phyloP scores from a whole-genome alignment of 805 yeast species.

The Wickerhamiella qilinensis region DNA sequence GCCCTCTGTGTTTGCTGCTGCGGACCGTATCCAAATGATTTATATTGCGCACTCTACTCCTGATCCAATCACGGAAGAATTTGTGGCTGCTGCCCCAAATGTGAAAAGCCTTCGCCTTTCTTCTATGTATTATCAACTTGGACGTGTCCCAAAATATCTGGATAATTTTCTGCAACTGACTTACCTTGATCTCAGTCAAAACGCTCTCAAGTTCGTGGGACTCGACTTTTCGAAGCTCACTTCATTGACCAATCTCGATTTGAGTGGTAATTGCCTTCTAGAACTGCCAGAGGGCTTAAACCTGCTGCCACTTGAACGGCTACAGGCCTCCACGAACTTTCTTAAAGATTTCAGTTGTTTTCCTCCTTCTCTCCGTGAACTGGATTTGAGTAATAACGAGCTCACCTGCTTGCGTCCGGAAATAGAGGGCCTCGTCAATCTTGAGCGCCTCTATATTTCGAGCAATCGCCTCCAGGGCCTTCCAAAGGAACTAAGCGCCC shows the following conservation, averaged over 20 bases:
- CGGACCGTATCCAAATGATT: neutral
- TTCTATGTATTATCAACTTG: neutral
- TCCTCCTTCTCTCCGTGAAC: slow-evolving; percentile 33
- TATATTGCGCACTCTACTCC: neutral
- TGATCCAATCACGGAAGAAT: neutral
- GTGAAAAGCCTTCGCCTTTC: neutral
- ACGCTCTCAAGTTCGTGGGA: slow-evolving; percentile 38
- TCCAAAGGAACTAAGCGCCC: slow-evolving; percentile 44
- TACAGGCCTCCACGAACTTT: slow-evolving; percentile 17
- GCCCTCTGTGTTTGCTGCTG: slow-evolving; percentile 24
- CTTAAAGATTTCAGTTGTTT: slow-evolving; percentile 37
- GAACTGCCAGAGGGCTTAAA: slow-evolving; percentile 29
- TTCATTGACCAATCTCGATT: slow-evolving; percentile 41
- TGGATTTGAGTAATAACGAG: slow-evolving; percentile 70
- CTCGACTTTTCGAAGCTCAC: slow-evolving; percentile 35
- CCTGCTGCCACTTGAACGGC: slow-evolving; percentile 5
- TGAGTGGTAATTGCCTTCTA: slow-evolving; percentile 59
- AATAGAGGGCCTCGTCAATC: slow-evolving; percentile 39
- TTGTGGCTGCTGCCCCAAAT: neutral
- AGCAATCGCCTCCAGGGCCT: slow-evolving; percentile 53
- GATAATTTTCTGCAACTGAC: slow-evolving; percentile 38
- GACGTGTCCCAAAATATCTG: slow-evolving; percentile 24
- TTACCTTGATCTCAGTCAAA: slow-evolving; percentile 32
- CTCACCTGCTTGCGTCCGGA: slow-evolving; percentile 38
- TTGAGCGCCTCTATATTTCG: slow-evolving; percentile 60